Evolutionary conservation across 2,329 filamentous ascomycete species (phyloP).

Genomic region (Emmonsia crescens): DNA sequence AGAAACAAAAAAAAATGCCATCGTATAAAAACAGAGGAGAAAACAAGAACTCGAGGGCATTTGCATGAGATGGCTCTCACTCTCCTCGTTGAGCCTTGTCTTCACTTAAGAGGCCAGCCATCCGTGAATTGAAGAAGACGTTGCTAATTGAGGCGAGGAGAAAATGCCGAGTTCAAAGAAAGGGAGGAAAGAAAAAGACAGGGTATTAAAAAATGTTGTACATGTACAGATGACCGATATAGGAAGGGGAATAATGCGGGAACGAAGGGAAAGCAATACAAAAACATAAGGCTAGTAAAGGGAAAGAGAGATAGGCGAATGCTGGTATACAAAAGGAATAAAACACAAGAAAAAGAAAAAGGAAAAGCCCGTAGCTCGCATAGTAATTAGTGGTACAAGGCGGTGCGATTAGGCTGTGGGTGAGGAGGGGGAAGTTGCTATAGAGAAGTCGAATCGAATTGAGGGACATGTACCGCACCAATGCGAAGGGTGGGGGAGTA

Average conservation of each 20-base stretch:
- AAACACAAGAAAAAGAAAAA: background rate
- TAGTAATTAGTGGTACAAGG: background rate
- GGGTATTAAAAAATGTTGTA: background rate
- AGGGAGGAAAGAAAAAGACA: background rate
- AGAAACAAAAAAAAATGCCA: too few species aligned
- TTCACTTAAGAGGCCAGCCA: background rate
- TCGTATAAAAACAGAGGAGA: background rate
- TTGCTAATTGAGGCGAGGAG: background rate
- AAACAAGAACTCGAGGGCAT: background rate
- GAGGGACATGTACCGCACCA: background rate
- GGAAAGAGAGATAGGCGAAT: background rate
- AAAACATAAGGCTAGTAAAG: background rate
- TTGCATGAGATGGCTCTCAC: background rate
- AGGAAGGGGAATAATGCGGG: background rate
- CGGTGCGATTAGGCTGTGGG: background rate
- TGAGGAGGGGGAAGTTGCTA: background rate
- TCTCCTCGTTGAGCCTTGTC: background rate
- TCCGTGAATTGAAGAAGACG: background rate
- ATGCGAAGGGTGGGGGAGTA: background rate
- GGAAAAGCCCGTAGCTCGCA: background rate
- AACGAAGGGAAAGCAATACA: background rate
- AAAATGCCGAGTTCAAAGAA: background rate
- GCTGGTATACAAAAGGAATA: background rate
- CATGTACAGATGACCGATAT: background rate
- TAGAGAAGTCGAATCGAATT: background rate